Percentiles rank a stretch among this genome's conserved stretches.
Evolutionary conservation across 345 rosid species (phyloP).

Genomic region (Salix brachista): DNA sequence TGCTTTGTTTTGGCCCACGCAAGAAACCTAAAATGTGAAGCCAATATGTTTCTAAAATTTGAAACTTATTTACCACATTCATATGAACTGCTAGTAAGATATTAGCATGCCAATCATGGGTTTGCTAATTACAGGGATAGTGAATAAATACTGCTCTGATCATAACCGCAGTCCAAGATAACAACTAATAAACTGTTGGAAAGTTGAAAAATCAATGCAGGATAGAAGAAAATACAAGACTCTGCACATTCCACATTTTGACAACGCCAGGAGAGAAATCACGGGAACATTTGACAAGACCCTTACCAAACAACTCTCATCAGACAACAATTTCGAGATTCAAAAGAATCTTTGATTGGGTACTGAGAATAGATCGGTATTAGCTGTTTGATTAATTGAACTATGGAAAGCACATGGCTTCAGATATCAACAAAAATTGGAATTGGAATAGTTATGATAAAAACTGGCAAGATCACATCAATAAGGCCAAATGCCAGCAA

Average conservation of each 20-base stretch:
- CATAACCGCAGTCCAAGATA: background rate
- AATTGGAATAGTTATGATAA: background rate
- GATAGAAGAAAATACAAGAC: background rate
- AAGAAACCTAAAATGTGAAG: background rate
- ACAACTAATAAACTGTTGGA: background rate
- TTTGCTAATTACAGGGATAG: no score
- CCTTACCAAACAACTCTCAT: background rate
- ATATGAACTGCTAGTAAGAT: background rate
- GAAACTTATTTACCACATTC: background rate
- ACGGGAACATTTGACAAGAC: background rate
- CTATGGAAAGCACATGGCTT: background rate
- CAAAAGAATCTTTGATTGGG: conserved; percentile 1
- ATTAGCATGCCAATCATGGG: background rate
- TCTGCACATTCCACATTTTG: background rate
- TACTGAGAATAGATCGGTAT: background rate
- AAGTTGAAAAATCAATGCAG: conserved; percentile 1
- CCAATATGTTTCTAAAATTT: background rate
- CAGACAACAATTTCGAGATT: background rate
- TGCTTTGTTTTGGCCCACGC: background rate
- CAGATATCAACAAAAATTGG: background rate
- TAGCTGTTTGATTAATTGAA: background rate
- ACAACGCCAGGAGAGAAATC: background rate
- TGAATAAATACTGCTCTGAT: background rate
- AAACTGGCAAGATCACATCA: conserved; percentile 6
- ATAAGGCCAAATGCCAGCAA: background rate